Base-by-base conservation (phyloP, 805 yeast species). In the Kockiozyma suomiensis region DNA sequence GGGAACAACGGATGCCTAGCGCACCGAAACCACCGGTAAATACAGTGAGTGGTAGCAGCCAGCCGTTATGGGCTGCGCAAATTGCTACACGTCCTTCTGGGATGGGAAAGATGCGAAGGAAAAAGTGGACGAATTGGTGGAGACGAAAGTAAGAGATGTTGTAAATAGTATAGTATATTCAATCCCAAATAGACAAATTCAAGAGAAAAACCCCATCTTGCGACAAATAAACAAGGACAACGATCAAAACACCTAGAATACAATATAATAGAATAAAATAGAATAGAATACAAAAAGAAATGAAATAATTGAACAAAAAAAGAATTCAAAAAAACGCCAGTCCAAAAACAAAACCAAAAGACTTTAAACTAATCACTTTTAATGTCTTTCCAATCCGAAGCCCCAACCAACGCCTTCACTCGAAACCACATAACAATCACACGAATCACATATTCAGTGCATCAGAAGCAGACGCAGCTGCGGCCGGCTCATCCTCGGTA, bases 1-100 rank as follows among this genome's bases (percentile, higher is more conserved):
- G 83, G 60, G 65, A 61, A 26, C 49, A 32, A 8, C 50, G 33
- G 15, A 28, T 40, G n/a, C 28, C 54, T n/a, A 19, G 28, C 13
- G 15, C 49, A 19, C 28, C 40, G 12, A n/a, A 19, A 12, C 30
- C 55, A 50, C 17, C 38, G n/a, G 19, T 40, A 17, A 13, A 28
- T 2, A 33, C 42, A 6, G 2, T 38, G 21, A 38, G 19, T 38
- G 42, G 33, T 30, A 10, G 21, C 17, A n/a, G 42, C 17, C 42
- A 17, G 2, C 42, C 42, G 21, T 15, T 38, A 2, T 38, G 42
- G 42, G 42, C 42, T 6, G n/a, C 42, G 19, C 19, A 15, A 4
- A 21, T 21, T 15, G 19, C 42, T 15, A 38, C 3, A 15, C n/a
- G 10, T 30, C 33, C 10, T 7, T 10, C 6, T 6, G 33, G 33